Evolutionary conservation across 768 basidiomycete genomes (phyloP), one percentile per base, ranked within the genome.

Genomic region (Mycena vitilis): DNA sequence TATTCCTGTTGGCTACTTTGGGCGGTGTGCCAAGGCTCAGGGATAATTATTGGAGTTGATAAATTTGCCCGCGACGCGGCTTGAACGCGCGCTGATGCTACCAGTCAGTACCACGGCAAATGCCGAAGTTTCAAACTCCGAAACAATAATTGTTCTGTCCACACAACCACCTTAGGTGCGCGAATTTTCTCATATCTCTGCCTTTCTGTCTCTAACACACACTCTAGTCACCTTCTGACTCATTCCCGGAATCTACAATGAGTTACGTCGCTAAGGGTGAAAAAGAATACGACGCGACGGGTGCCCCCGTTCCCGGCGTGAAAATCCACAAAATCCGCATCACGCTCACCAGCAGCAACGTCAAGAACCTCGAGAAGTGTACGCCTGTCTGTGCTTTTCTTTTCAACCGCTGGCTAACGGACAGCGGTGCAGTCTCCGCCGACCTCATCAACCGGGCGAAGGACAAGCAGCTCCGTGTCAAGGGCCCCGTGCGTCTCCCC

Each of bases 241-340:
- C 89, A 84, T 85, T 84, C 53, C 63, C 61, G 63, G 47, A 23
- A 73, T 76, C 66, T 73, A 92, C 79, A 83, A 95, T 95, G 95
- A 95, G 93, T 94, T 95, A 96, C 93, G 95, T 95, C 94, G 94
- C 95, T 87, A 95, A 95, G 90, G 93, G 92, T 81, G 95, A 96
- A 82, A 96, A 98, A 82, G 96, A 98, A 81, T 96, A 95, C 87
- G 98, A 98, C 74, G 95, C 95, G 69, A 91, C 93, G 55, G 95
- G 95, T 76, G 92, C 92, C 72, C 88, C 87, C 61, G 89, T 95
- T 70, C 91, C 93, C 77, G 85, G 89, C 73, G 92, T 94, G 79
- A 96, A 98, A 84, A 89, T 95, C 81, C 97, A 99, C 90, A 98
- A 98, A 89, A 99, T 99, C 82, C 87, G 98, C 72, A 99, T 99